Conservation (phyloP, 768 basidiomycete genomes). For the Panellus pusillus region DNA sequence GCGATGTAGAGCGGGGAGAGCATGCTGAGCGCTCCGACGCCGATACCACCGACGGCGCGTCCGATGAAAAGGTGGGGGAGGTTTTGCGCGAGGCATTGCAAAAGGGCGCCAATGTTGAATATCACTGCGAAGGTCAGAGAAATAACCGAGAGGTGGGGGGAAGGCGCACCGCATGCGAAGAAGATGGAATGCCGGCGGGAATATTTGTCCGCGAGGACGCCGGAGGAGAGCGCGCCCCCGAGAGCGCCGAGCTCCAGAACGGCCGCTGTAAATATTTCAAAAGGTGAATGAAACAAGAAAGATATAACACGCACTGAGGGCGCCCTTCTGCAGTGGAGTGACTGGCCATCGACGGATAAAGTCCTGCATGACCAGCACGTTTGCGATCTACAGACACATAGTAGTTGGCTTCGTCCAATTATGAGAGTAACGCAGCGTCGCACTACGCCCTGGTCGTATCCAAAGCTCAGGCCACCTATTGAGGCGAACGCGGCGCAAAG, state of each 20-base stretch:
- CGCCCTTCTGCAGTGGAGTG: conserved; percentile 69
- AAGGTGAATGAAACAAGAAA: neutral
- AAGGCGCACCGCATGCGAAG: conserved; percentile 59
- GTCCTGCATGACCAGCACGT: conserved; percentile 80
- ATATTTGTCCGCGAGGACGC: conserved; percentile 65
- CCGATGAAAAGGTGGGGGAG: conserved; percentile 63
- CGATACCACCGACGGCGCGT: conserved; percentile 74
- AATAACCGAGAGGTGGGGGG: neutral
- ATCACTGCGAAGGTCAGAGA: conserved; percentile 41
- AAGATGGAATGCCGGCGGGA: conserved; percentile 71
- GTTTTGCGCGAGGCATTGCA: conserved; percentile 63
- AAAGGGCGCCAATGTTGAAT: conserved; percentile 69
- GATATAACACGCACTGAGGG: conserved; percentile 59
- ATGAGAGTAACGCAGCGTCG: conserved; percentile 10
- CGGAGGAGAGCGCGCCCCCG: conserved; percentile 69
- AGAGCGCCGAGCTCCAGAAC: conserved; percentile 76
- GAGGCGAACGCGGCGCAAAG: conserved; percentile 74
- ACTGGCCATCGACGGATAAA: conserved; percentile 70
- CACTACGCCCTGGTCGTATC: conserved; percentile 81
- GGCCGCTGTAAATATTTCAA: conserved; percentile 53
- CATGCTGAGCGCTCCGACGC: conserved; percentile 81
- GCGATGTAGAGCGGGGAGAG: conserved; percentile 82
- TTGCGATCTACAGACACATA: conserved; percentile 55
- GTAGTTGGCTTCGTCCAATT: neutral
- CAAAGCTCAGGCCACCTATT: conserved; percentile 76